These are phyloP conservation scores for Colletotrichum tanaceti DNA, from an alignment of 2,329 filamentous ascomycete species.

Conservation along the genomic window DNA sequence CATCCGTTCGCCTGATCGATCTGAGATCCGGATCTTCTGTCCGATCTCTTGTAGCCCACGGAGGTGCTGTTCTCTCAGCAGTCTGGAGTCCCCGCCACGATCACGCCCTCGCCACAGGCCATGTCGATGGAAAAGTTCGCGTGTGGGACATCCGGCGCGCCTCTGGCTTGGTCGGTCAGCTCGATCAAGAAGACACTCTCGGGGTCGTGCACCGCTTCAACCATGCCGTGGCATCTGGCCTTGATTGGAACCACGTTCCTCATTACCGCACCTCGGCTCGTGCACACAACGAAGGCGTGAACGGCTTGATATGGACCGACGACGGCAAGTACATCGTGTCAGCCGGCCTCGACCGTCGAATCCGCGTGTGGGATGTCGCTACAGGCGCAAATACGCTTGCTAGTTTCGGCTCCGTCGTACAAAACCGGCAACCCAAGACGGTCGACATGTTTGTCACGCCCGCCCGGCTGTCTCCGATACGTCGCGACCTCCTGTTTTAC, in stretches of 20 bases:
- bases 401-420: slow-evolving; percentile 85
- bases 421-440: slow-evolving; percentile 75
- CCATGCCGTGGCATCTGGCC: slow-evolving; percentile 48
- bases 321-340: slow-evolving; percentile 82
- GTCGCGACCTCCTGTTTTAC: slow-evolving; percentile 79
- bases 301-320: slow-evolving; percentile 86
- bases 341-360: slow-evolving; percentile 83
- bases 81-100: slow-evolving; percentile 87
- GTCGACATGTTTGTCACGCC: slow-evolving; percentile 74
- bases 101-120: slow-evolving; percentile 83
- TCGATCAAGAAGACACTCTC: slow-evolving; percentile 86
- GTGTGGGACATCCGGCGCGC: slow-evolving; percentile 90
- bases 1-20: slow-evolving; percentile 85
- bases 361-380: slow-evolving; percentile 87
- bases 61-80: slow-evolving; percentile 74
- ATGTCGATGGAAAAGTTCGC: slow-evolving; percentile 84
- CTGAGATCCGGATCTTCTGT: slow-evolving; percentile 82
- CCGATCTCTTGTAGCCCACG: slow-evolving; percentile 76
- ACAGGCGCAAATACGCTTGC: slow-evolving; percentile 88
- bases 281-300: slow-evolving; percentile 85
- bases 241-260: slow-evolving; percentile 47
- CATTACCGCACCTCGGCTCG: slow-evolving; percentile 63
- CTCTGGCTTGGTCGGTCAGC: slow-evolving; percentile 77
- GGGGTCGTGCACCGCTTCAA: slow-evolving; percentile 66
- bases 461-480: slow-evolving; percentile 63